Evolutionary conservation across 768 basidiomycete species (phyloP).

Genomic region (Boletus rex-veris): DNA sequence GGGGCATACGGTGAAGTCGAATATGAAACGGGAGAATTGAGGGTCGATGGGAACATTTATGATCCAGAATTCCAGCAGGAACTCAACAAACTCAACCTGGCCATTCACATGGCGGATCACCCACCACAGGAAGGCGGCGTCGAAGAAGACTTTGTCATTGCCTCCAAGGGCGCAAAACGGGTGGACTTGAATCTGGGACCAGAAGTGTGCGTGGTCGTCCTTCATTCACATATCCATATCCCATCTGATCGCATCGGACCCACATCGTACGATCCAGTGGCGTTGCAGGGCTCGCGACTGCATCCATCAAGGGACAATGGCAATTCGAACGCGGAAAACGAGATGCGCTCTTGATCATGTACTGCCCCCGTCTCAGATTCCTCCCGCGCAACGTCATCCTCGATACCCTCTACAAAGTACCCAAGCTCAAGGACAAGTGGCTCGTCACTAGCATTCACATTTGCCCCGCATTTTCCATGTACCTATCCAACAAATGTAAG

Average conservation of each 20-base stretch:
- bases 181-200: constrained; percentile 11
- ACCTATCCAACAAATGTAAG: constrained; percentile 29
- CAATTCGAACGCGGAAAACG: constrained; percentile 30
- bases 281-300: constrained; percentile 27
- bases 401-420: constrained; percentile 21
- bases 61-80: constrained; percentile 12
- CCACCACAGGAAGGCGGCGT: constrained; percentile 6
- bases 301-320: constrained; percentile 35
- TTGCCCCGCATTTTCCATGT: constrained; percentile 36
- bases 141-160: constrained; percentile 25
- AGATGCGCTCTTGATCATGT: constrained; percentile 37
- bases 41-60: constrained; percentile 34
- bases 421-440: constrained; percentile 26
- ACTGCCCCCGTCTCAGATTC: constrained; percentile 21
- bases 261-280: background rate
- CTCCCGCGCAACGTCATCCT: constrained; percentile 24
- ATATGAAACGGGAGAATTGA: constrained; percentile 27
- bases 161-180: constrained; percentile 22
- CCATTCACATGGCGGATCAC: constrained; percentile 11
- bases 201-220: constrained; percentile 17
- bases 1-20: constrained; percentile 35
- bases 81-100: constrained; percentile 2
- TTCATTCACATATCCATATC: too few species aligned
- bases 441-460: constrained; percentile 32
- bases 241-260: background rate